Conservation (phyloP, 2,329 filamentous ascomycete genomes). For the Arthrobotrys sinensis region DNA sequence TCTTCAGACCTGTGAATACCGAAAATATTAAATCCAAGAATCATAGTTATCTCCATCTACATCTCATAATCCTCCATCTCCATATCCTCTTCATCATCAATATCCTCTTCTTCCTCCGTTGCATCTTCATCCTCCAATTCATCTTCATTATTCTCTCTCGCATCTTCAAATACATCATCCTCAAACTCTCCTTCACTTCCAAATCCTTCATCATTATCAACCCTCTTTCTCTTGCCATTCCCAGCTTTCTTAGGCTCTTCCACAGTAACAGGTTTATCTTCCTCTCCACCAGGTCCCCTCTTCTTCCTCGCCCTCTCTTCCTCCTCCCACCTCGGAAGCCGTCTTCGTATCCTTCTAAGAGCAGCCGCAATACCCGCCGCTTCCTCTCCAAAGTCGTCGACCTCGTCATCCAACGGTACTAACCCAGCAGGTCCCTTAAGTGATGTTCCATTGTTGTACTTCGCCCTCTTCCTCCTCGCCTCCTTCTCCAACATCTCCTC, state of each 20-base stretch:
- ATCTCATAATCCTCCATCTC: slow-evolving; percentile 60
- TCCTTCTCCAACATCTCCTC: slow-evolving; percentile 70
- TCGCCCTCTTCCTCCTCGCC: slow-evolving; percentile 33
- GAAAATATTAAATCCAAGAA: slow-evolving; percentile 10
- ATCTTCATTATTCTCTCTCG: slow-evolving; percentile 65
- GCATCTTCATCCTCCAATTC: slow-evolving; percentile 65
- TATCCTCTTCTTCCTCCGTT: slow-evolving; percentile 71
- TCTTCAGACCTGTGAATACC: neutral
- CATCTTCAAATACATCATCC: slow-evolving; percentile 65
- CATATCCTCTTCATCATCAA: slow-evolving; percentile 72
- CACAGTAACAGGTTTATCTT: slow-evolving; percentile 68
- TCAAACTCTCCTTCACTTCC: slow-evolving; percentile 66
- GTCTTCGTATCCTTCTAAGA: slow-evolving; percentile 75
- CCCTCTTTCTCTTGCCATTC: slow-evolving; percentile 39
- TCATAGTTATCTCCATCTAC: neutral
- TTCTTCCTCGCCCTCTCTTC: slow-evolving; percentile 66
- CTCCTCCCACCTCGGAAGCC: slow-evolving; percentile 80
- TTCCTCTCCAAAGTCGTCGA: slow-evolving; percentile 84
- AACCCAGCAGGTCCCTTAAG: slow-evolving; percentile 68
- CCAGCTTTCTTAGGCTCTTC: neutral
- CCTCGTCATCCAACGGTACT: slow-evolving; percentile 74
- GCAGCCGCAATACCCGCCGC: slow-evolving; percentile 77
- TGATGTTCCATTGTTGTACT: slow-evolving; percentile 61
- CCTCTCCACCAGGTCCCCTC: slow-evolving; percentile 32
- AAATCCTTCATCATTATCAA: slow-evolving; percentile 49